Evolutionary conservation across 192 early-diverging fungal species (phyloP).

Genomic region (Gonapodya prolifera): DNA sequence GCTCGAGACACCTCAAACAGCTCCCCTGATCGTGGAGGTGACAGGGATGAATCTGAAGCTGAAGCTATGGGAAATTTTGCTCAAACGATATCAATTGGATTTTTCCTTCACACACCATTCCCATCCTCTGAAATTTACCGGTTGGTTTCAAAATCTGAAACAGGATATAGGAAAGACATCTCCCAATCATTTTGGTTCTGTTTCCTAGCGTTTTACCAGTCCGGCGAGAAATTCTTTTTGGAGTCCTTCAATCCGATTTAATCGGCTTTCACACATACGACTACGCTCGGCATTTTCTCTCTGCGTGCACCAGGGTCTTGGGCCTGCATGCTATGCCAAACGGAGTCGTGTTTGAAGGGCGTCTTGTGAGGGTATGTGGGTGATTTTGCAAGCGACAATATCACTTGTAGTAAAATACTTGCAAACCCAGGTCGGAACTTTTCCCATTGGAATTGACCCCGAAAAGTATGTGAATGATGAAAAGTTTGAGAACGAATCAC

Average conservation of each 20-base stretch:
- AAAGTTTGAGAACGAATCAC: conserved; percentile 58
- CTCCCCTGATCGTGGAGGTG: too few species aligned
- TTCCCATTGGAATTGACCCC: conserved; percentile 99
- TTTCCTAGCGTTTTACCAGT: conserved; percentile 75
- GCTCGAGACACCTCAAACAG: too few species aligned
- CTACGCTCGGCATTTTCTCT: conserved; percentile 75
- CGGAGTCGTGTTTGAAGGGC: conserved; percentile 81
- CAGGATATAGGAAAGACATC: too few species aligned
- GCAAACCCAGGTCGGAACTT: conserved; percentile 76
- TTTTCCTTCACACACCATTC: conserved; percentile 97
- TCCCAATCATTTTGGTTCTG: too few species aligned
- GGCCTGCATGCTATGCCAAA: conserved; percentile 89
- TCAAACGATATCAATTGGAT: conserved; percentile 58
- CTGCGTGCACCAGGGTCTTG: conserved; percentile 91
- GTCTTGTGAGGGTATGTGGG: conserved; percentile 37
- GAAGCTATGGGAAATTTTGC: conserved; percentile 76
- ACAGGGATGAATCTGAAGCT: too few species aligned
- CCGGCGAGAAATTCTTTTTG: conserved; percentile 81
- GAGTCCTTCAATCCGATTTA: conserved; percentile 84
- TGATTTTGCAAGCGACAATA: too few species aligned
- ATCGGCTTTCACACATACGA: conserved; percentile 76
- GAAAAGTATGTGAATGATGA: conserved; percentile 32
- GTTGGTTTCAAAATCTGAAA: neutral
- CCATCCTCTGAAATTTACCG: conserved; percentile 94
- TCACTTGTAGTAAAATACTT: neutral